Base-by-base conservation (phyloP, 805 yeast species). In the Ogataea angusta region DNA sequence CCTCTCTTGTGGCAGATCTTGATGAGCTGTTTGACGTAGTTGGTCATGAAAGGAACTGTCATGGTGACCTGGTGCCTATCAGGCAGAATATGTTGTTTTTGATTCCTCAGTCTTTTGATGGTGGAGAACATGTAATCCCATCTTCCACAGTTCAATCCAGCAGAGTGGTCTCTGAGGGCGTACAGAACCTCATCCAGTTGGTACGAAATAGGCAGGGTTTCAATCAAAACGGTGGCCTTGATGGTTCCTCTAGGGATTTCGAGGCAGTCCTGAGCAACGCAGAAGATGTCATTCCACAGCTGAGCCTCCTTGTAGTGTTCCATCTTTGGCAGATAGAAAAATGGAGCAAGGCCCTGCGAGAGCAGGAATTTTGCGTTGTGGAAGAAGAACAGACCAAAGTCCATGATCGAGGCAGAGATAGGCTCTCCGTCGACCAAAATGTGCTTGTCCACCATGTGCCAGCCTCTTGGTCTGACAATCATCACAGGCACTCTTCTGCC, bases 71-170 rank as follows among this genome's bases (percentile, higher is more conserved):
- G 83, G 43, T 79, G 78, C 63, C 95, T 72, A 67, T 84, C 85
- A n/a, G 95, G 93, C 48, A 85, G 68, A 44, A 85, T 71, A 56
- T 78, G 80, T 33, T 74, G 75, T 38, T 78, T 75, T 54, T 78
- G 76, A 64, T 80, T 82, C 67, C 89, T 76, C 51, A 85, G 73
- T 30, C 85, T 71, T 65, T 85, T 85, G 62, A 85, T 83, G 47
- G 86, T 82, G 27, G 86, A 79, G 68, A 85, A 85, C 64, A 85
- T 84, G 67, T 85, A 85, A 65, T 85, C 95, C 91, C 93, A 85
- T 67, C 95, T 76, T 53, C 95, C 95, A 72, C 93, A 85, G 68
- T 85, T 85, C 63, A 85, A 73, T 42, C 93, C 95, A 8, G 84
- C 75, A 39, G 85, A 81, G 63, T 85, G 95, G 37, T 78, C 80